phyloP scores from a whole-genome alignment of 345 rosid species.

The Nephelium lappaceum region DNA sequence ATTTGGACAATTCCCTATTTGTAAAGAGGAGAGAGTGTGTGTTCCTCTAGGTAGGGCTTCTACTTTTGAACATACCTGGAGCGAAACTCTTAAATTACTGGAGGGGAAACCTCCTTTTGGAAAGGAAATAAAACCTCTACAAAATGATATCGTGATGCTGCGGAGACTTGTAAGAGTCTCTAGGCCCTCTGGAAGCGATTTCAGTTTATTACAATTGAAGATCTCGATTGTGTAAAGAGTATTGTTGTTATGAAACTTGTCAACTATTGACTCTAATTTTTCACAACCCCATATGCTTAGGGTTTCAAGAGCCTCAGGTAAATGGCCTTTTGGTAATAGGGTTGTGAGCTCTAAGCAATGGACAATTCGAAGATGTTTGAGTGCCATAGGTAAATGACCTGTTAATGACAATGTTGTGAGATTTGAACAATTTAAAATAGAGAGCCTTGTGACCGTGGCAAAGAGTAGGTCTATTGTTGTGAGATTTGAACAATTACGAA shows the following conservation, averaged over 20 bases:
- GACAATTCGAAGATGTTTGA: background rate
- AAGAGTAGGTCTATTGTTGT: no score
- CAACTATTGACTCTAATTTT: background rate
- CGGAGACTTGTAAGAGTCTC: background rate
- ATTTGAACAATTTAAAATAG: background rate
- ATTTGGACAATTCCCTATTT: no score
- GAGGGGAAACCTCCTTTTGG: no score
- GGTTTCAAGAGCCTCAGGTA: background rate
- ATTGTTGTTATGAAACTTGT: no score
- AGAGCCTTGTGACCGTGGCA: slow-evolving; percentile 5
- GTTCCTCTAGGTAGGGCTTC: no score
- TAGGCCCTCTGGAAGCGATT: background rate
- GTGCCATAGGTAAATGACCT: background rate
- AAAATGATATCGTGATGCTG: no score
- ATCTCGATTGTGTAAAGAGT: no score
- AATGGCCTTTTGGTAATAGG: background rate
- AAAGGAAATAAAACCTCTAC: no score
- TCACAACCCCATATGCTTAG: background rate
- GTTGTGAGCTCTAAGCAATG: background rate
- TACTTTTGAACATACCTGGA: no score
- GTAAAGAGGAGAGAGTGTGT: no score
- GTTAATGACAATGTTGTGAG: background rate
- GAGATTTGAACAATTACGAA: no score
- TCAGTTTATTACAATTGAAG: background rate
- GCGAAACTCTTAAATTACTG: no score